These are phyloP conservation scores for Stemphylium beticola DNA, from an alignment of 2,329 filamentous ascomycete genomes.

Conservation along the genomic window DNA sequence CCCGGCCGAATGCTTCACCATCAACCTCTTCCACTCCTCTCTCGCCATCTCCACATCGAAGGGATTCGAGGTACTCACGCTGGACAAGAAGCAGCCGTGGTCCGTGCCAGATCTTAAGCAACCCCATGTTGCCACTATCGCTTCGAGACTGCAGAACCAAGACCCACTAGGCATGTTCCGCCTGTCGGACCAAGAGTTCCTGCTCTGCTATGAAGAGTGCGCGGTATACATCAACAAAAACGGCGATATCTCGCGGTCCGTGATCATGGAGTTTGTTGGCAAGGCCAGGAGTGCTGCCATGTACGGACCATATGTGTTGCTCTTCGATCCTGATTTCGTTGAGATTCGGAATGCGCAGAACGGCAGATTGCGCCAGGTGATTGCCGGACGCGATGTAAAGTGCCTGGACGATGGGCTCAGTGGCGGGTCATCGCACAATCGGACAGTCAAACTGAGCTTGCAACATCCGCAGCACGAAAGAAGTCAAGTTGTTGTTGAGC, in stretches of 20 bases:
- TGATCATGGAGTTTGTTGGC: constrained; percentile 99
- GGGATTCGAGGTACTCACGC: constrained; percentile 92
- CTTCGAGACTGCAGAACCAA: constrained; percentile 80
- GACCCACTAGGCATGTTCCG: constrained; percentile 95
- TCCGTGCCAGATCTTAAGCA: constrained; percentile 86
- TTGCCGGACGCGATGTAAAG: constrained; percentile 86
- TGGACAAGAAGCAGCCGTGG: constrained; percentile 97
- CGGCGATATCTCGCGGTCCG: constrained; percentile 88
- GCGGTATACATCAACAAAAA: constrained; percentile 99
- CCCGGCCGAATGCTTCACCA: constrained; percentile 89
- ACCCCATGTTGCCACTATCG: constrained; percentile 82
- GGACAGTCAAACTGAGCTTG: constrained; percentile 93
- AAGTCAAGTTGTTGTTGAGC: constrained; percentile 87
- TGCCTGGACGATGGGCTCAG: constrained; percentile 75
- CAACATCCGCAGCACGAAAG: constrained; percentile 87
- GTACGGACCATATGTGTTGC: constrained; percentile 86
- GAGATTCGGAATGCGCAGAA: constrained; percentile 98
- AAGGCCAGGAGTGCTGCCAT: constrained; percentile 86
- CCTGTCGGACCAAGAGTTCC: constrained; percentile 77
- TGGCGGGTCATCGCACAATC: constrained; percentile 54
- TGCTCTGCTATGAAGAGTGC: constrained; percentile 93
- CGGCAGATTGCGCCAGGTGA: constrained; percentile 89
- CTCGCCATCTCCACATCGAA: constrained; percentile 89
- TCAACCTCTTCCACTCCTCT: constrained; percentile 95
- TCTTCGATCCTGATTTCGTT: constrained; percentile 96